A percentile compares a stretch with the other conserved stretches of the same genome.
Conservation (phyloP, 2,329 filamentous ascomycete genomes). For the Chaetomium sp. region DNA sequence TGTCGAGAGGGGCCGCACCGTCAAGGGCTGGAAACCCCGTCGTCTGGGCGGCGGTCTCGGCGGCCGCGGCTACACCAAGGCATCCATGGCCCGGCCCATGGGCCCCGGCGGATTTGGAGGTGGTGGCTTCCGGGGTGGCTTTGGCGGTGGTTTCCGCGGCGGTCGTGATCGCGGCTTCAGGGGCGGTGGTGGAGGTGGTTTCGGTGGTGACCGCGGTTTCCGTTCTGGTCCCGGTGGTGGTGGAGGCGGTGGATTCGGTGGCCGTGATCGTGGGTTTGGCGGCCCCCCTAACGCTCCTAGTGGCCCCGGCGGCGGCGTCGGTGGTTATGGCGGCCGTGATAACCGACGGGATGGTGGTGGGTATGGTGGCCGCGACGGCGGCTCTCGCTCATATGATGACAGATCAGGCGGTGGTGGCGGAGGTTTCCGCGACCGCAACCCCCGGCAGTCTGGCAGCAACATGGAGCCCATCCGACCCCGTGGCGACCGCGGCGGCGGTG, state of each 20-base stretch:
- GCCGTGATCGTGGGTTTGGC: constrained; percentile 52
- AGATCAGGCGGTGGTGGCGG: constrained; percentile 36
- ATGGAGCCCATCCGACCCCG: constrained; percentile 31
- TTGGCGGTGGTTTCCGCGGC: constrained; percentile 33
- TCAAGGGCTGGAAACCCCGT: constrained; percentile 87
- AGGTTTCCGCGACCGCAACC: constrained; percentile 42
- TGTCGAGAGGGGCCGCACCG: constrained; percentile 90
- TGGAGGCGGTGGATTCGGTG: constrained; percentile 32
- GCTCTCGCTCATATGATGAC: constrained; percentile 41
- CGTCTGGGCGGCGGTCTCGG: constrained; percentile 88
- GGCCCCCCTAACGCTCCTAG: constrained; percentile 44
- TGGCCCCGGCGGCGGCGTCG: constrained; percentile 46
- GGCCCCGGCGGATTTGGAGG: constrained; percentile 54
- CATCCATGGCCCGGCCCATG: constrained; percentile 62
- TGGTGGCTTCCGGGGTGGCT: constrained; percentile 44
- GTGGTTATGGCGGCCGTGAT: constrained; percentile 40
- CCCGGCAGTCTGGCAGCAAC: constrained; percentile 40
- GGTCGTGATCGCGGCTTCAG: constrained; percentile 29
- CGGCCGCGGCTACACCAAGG: constrained; percentile 87
- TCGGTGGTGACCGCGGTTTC: constrained; percentile 28
- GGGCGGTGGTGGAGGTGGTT: constrained; percentile 38
- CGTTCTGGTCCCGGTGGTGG: constrained; percentile 24
- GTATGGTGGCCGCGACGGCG: constrained; percentile 32
- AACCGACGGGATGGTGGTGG: constrained; percentile 40
- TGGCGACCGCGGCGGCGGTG: constrained; percentile 34